phyloP scores from a whole-genome alignment of 345 rosid genomes.

The Cardamine chenopodiifolia region DNA sequence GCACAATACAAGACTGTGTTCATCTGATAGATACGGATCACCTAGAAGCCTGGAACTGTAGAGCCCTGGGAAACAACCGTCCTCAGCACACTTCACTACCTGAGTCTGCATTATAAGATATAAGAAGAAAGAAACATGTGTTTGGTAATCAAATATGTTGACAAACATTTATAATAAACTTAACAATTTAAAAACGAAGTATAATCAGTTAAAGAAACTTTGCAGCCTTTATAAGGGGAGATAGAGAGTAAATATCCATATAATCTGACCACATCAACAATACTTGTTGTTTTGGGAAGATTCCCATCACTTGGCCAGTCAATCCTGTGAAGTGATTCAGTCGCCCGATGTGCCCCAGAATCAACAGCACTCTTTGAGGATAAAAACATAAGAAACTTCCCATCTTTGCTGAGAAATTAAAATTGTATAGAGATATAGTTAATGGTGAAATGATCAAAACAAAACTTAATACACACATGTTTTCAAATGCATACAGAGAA shows the following conservation, averaged over 20 bases:
- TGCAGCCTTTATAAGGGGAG: background rate
- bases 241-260: background rate
- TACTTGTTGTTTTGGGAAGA: slow-evolving; percentile 44
- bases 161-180: no score
- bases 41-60: slow-evolving; percentile 53
- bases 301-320: slow-evolving; percentile 70
- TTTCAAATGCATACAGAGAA: background rate
- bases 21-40: slow-evolving; percentile 92
- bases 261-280: slow-evolving; percentile 71
- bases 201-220: background rate
- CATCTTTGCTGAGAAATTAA: background rate
- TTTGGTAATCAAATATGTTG: no score
- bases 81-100: slow-evolving; percentile 67
- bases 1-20: slow-evolving; percentile 68
- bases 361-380: slow-evolving; percentile 61
- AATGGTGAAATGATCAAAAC: background rate
- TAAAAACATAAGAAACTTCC: background rate
- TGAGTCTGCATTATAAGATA: slow-evolving; percentile 59
- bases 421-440: background rate
- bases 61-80: slow-evolving; percentile 87
- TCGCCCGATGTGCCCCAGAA: slow-evolving; percentile 70
- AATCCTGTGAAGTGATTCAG: slow-evolving; percentile 76
- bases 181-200: background rate
- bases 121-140: background rate
- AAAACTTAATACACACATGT: background rate